These are phyloP conservation scores for Naumovozyma dairenensis DNA, from an alignment of 805 yeast genomes.

Conservation along the genomic window DNA sequence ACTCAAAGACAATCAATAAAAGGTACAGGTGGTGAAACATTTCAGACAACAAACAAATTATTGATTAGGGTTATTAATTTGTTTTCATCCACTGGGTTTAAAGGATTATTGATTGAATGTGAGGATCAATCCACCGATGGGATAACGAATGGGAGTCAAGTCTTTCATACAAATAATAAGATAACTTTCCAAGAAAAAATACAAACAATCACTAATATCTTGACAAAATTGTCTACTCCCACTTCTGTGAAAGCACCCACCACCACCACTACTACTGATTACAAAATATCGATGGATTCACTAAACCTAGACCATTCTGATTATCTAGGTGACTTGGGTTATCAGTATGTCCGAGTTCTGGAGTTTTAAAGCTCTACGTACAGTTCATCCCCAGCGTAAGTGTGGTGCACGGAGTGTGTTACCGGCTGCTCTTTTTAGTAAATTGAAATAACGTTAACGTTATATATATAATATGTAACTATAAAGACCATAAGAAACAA, in stretches of 20 bases:
- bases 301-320: conserved; percentile 8
- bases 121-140: conserved; percentile 4
- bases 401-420: too few relatives aligned
- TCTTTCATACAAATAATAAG: too few relatives aligned
- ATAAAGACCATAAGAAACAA: too few relatives aligned
- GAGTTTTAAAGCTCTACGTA: conserved; percentile 16
- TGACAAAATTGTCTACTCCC: too few relatives aligned
- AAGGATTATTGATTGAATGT: conserved; percentile 23
- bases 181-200: too few relatives aligned
- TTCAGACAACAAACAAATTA: conserved; percentile 13
- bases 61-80: conserved; percentile 22
- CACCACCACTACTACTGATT: conserved; percentile 14
- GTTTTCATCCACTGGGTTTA: conserved; percentile 27
- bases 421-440: too few relatives aligned
- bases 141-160: conserved; percentile 7
- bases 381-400: too few relatives aligned
- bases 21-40: conserved; percentile 28
- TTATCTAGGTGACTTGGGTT: conserved; percentile 20
- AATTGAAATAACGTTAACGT: too few relatives aligned
- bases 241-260: too few relatives aligned
- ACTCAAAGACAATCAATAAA: conserved; percentile 23
- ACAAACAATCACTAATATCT: too few relatives aligned
- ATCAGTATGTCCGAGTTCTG: conserved; percentile 23
- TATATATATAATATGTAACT: too few relatives aligned
- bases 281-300: conserved; percentile 14